phyloP scores from a whole-genome alignment of 768 basidiomycete genomes.

The Pleurotus salmoneostramineus region DNA sequence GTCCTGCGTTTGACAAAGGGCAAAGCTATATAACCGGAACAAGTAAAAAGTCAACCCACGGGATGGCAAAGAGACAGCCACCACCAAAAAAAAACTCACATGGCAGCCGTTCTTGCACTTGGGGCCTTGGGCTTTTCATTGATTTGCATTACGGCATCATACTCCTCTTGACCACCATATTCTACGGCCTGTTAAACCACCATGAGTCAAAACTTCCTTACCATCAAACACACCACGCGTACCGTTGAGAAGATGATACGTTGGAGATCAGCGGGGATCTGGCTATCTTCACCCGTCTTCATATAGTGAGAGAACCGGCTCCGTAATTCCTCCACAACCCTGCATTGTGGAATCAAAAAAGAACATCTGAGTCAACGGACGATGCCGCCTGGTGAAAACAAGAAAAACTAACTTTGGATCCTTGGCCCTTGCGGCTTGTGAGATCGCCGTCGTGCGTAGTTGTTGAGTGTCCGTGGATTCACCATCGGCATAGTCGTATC shows the following conservation, averaged over 20 bases:
- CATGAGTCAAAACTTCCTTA: neutral
- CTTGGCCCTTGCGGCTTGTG: slow-evolving; percentile 33
- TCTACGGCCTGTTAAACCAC: slow-evolving; percentile 51
- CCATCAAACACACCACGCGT: slow-evolving; percentile 15
- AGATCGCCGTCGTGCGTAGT: slow-evolving; percentile 73
- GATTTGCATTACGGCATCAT: slow-evolving; percentile 64
- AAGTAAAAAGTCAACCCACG: slow-evolving; percentile 1
- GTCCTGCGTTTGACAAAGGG: slow-evolving; percentile 60
- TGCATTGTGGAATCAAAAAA: slow-evolving; percentile 22
- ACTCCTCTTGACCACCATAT: slow-evolving; percentile 73
- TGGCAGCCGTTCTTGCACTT: slow-evolving; percentile 64
- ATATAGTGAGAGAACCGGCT: slow-evolving; percentile 69
- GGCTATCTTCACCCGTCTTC: slow-evolving; percentile 68
- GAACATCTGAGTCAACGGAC: slow-evolving; percentile 2
- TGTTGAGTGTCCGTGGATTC: slow-evolving; percentile 70
- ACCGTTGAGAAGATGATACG: slow-evolving; percentile 50
- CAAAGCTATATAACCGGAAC: slow-evolving; percentile 37
- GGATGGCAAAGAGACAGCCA: neutral
- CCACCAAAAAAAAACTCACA: slow-evolving; percentile 35
- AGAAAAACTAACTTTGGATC: slow-evolving; percentile 22
- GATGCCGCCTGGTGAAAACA: neutral
- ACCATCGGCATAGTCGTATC: slow-evolving; percentile 63
- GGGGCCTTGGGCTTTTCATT: slow-evolving; percentile 75
- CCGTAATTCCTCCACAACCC: slow-evolving; percentile 71
- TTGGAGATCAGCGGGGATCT: slow-evolving; percentile 79